Evolutionary conservation across 2,329 filamentous ascomycete genomes (phyloP), one percentile per base, ranked within the genome.

Genomic region (Macrophomina tecta): DNA sequence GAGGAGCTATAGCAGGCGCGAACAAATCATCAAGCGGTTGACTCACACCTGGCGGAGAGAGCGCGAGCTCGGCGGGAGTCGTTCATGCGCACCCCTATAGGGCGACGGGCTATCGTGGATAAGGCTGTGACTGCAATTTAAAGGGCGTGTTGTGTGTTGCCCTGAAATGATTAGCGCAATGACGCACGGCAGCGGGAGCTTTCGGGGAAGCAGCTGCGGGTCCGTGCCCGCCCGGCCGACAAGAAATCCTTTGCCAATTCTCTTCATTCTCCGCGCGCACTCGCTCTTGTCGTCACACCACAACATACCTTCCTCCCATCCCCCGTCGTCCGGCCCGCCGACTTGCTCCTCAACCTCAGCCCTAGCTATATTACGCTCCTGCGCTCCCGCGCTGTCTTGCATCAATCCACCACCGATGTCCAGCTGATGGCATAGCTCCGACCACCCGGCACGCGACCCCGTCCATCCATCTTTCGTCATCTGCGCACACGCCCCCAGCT

Each of bases 271-370:
- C 61, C 61, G 46, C 49, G 61, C 48, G 46, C 46, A 38, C 58
- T 34, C 11, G 48, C 9, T 66, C 64, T 45, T 60, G 63, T 51
- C 64, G 64, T 66, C 64, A 66, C 64, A 66, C 64, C 64, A 66
- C 42, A 66, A 51, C 61, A 53, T 40, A 32, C 28, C n/a, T 16
- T 18, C 23, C 32, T 36, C 52, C 64, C 40, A 28, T 49, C 52
- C 40, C 51, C 42, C 23, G 40, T 60, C 64, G 60, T 66, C 53
- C 46, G 58, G 46, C 61, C 46, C 48, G 53, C 61, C 4, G 55
- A 60, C 32, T 23, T 18, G 48, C 61, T n/a, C 32, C 23, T 7
- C 1, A 8, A 12, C 34, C 36, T 64, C 64, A 60, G 34, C 53
- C 30, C 52, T 58, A 66, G 34, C 52, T 49, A 66, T 42, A 60